phyloP scores from a whole-genome alignment of 371 early-diverging fungal species.

The Apophysomyces variabilis region DNA sequence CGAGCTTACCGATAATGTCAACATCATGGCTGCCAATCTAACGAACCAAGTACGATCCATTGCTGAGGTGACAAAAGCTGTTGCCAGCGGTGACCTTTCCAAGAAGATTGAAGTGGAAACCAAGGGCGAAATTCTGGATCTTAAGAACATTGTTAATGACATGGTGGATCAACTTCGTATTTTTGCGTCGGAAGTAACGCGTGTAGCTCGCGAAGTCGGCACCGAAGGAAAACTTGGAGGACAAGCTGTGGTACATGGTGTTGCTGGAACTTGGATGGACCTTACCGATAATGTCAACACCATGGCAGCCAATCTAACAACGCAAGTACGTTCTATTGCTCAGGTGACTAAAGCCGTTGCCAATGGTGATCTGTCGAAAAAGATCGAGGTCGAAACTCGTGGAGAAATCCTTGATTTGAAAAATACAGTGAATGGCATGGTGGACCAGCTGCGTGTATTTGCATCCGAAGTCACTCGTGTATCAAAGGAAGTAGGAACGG shows the following conservation, averaged over 20 bases:
- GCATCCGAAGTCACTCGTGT: conserved; percentile 40
- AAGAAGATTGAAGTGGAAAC: conserved; percentile 14
- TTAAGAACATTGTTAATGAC: conserved; percentile 24
- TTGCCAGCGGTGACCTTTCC: conserved; percentile 19
- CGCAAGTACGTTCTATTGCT: conserved; percentile 49
- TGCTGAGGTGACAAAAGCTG: conserved; percentile 47
- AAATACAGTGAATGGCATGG: conserved; percentile 49
- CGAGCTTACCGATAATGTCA: conserved; percentile 54
- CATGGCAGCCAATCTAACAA: conserved; percentile 49
- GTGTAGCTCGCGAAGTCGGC: conserved; percentile 51
- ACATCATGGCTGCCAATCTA: conserved; percentile 40
- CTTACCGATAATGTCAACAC: conserved; percentile 43
- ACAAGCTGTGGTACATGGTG: conserved; percentile 35
- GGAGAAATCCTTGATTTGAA: conserved; percentile 55
- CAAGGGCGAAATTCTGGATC: conserved; percentile 29
- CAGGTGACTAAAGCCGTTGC: conserved; percentile 46
- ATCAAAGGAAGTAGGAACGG: conserved; percentile 40
- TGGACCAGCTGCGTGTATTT: conserved; percentile 27
- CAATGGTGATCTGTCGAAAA: conserved; percentile 42
- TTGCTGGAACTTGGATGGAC: conserved; percentile 49
- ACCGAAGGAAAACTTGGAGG: conserved; percentile 28
- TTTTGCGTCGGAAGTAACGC: conserved; percentile 26
- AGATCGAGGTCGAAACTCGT: conserved; percentile 32
- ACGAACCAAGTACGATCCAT: conserved; percentile 51
- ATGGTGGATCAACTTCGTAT: conserved; percentile 26